Conservation (phyloP, 1,139 yeast genomes). For the Hemisphaericaspora xylanilytica region DNA sequence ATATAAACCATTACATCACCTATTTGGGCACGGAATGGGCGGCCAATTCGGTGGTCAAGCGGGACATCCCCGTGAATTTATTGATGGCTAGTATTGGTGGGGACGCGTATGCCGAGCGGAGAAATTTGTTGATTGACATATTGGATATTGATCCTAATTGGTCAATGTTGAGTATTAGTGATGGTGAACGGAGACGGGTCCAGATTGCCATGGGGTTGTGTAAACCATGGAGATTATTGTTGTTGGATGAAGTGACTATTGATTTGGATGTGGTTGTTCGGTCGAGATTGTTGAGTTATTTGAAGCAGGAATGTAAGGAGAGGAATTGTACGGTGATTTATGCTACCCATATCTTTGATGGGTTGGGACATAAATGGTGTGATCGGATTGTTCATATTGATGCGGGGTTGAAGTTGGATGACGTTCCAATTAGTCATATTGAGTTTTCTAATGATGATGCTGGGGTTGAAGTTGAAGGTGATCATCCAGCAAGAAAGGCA, state of each 20-base stretch:
- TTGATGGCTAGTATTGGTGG: conserved; percentile 85
- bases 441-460: conserved; percentile 16
- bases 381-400: conserved; percentile 78
- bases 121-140: conserved; percentile 70
- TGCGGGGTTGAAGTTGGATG: conserved; percentile 51
- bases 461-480: conserved; percentile 18
- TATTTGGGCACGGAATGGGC: conserved; percentile 99
- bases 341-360: conserved; percentile 97
- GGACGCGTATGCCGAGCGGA: conserved; percentile 63
- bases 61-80: conserved; percentile 84
- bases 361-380: conserved; percentile 81
- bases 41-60: conserved; percentile 78
- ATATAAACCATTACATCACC: conserved; percentile 51
- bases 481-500: conserved; percentile 19
- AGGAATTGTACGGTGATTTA: conserved; percentile 75
- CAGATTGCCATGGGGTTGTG: conserved; percentile 91
- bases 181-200: conserved; percentile 92
- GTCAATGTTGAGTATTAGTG: conserved; percentile 91
- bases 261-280: conserved; percentile 93
- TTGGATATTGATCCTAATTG: conserved; percentile 83
- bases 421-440: conserved; percentile 20
- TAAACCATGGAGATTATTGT: conserved; percentile 81
- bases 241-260: conserved; percentile 93
- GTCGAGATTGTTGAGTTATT: conserved; percentile 64
- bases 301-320: conserved; percentile 63